A percentile compares a stretch with the other conserved stretches of the same genome.
These are phyloP conservation scores for Coemansia brasiliensis DNA, from an alignment of 192 early-diverging fungal genomes.

Conservation along the genomic window DNA sequence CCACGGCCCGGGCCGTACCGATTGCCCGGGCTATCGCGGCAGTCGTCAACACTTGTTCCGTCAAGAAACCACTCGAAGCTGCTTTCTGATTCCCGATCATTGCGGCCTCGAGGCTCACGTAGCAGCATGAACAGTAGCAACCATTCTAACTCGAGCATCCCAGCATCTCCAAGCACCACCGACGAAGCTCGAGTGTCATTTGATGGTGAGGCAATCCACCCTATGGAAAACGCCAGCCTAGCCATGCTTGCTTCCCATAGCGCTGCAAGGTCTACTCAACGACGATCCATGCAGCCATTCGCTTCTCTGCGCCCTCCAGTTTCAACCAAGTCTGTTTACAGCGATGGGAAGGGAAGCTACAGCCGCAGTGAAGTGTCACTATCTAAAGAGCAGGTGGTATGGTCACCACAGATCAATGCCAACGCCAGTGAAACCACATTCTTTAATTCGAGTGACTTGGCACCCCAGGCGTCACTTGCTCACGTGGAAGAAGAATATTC, in stretches of 20 bases:
- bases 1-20: conserved; percentile 28
- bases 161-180: conserved; percentile 23
- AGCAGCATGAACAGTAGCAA: conserved; percentile 28
- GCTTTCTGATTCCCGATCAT: conserved; percentile 11
- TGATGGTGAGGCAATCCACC: conserved; percentile 36
- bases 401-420: conserved; percentile 46
- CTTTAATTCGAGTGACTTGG: conserved; percentile 1
- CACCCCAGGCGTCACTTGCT: conserved; percentile 9
- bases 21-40: conserved; percentile 11
- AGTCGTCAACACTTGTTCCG: conserved; percentile 8
- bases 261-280: conserved; percentile 6
- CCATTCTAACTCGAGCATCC: conserved; percentile 21
- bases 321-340: conserved; percentile 14
- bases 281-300: conserved; percentile 17
- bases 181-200: conserved; percentile 40
- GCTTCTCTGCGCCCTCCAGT: conserved; percentile 20
- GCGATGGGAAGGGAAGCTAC: conserved; percentile 20
- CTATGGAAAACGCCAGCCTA: conserved; percentile 22
- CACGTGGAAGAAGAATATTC: conserved; percentile 26
- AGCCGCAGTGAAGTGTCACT: conserved; percentile 41
- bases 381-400: conserved; percentile 42
- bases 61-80: conserved; percentile 18
- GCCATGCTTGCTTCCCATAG: conserved; percentile 22
- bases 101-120: conserved; percentile 25
- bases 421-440: conserved; percentile 27